phyloP scores from a whole-genome alignment of 1,139 yeast genomes.

The Debaryomycetaceae sp. region DNA sequence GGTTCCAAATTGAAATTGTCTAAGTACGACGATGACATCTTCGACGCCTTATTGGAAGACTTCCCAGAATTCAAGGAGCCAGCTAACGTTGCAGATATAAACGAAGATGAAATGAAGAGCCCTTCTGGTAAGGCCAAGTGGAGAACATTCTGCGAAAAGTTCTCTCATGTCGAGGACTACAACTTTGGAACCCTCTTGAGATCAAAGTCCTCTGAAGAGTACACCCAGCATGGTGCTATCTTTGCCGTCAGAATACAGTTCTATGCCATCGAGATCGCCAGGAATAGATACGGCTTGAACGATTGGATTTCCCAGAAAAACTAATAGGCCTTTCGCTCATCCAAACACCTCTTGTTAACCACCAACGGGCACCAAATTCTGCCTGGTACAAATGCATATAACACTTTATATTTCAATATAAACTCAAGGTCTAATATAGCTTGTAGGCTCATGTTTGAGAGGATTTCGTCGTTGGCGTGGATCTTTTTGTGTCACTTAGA shows the following conservation, averaged over 20 bases:
- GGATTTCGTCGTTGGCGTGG: neutral
- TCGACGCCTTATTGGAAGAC: slow-evolving; percentile 58
- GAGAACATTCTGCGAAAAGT: slow-evolving; percentile 83
- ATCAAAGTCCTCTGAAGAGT: slow-evolving; percentile 64
- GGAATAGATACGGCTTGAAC: slow-evolving; percentile 87
- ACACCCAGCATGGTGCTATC: slow-evolving; percentile 79
- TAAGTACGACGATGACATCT: slow-evolving; percentile 78
- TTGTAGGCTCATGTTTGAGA: no score
- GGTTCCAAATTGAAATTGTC: slow-evolving; percentile 81
- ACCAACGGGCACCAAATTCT: neutral
- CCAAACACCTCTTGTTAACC: neutral
- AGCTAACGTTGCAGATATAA: slow-evolving; percentile 52
- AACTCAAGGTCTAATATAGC: no score
- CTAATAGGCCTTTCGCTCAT: slow-evolving; percentile 1
- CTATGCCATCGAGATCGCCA: slow-evolving; percentile 89
- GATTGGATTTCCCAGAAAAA: slow-evolving; percentile 67
- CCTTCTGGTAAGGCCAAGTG: slow-evolving; percentile 80
- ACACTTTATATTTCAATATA: neutral
- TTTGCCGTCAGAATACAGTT: slow-evolving; percentile 92
- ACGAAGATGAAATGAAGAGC: slow-evolving; percentile 82
- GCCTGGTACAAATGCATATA: neutral
- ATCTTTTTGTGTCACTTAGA: neutral
- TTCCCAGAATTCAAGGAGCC: slow-evolving; percentile 83
- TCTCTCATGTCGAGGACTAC: slow-evolving; percentile 83
- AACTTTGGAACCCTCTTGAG: slow-evolving; percentile 95